Percentiles rank a stretch among this genome's conserved stretches.
These are phyloP conservation scores for Yamadazyma mexicana DNA, from an alignment of 1,139 yeast genomes.

Conservation along the genomic window DNA sequence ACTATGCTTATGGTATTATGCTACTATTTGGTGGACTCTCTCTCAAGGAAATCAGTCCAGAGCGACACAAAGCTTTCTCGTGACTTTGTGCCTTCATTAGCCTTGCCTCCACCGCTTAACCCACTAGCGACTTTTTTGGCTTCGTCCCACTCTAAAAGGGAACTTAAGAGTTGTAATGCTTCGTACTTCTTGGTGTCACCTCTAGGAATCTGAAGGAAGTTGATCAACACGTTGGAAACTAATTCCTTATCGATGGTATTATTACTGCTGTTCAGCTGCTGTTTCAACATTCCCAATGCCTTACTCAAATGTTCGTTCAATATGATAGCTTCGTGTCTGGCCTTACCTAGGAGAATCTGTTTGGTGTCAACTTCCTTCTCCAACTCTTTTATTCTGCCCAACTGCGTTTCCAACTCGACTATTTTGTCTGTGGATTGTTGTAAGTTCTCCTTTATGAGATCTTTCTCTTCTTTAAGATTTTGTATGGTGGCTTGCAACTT, in stretches of 20 bases:
- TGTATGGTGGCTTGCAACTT: constrained; percentile 17
- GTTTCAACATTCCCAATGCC: constrained; percentile 76
- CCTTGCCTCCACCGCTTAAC: constrained; percentile 37
- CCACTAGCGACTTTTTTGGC: constrained; percentile 83
- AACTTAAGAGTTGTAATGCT: constrained; percentile 80
- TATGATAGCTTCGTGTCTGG: constrained; percentile 94
- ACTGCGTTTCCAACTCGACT: constrained; percentile 15
- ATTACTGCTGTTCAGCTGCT: constrained; percentile 60
- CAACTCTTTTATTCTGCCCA: constrained; percentile 13
- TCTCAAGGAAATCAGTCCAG: constrained; percentile 89
- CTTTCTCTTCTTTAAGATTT: constrained; percentile 11
- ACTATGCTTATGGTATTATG: no score
- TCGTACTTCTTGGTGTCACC: constrained; percentile 95
- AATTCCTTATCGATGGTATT: constrained; percentile 85
- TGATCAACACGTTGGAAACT: constrained; percentile 79
- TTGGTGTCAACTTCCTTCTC: constrained; percentile 58
- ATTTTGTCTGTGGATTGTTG: constrained; percentile 11
- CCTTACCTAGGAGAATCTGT: constrained; percentile 78
- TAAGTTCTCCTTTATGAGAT: constrained; percentile 5
- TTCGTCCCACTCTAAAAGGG: constrained; percentile 86
- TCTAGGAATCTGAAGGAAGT: constrained; percentile 83
- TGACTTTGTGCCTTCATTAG: constrained; percentile 21
- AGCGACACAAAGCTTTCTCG: constrained; percentile 77
- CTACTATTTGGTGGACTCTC: constrained; percentile 51
- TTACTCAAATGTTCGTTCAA: constrained; percentile 91